Base-by-base conservation (phyloP, 1,284 basidiomycete genomes). In the Ceratobasidium sp. region DNA sequence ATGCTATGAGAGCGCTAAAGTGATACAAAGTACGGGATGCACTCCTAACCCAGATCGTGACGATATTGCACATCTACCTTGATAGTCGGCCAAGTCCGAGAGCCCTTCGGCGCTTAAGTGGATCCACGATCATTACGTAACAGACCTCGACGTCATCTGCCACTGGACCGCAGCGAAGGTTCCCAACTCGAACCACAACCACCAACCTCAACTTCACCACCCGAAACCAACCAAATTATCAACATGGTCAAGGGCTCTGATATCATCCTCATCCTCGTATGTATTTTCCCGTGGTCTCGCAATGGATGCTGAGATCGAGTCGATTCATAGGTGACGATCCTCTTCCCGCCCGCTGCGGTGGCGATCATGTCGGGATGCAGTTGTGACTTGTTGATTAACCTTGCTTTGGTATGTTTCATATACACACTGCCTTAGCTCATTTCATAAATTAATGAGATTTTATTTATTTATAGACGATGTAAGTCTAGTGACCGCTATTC, bases 251-350 rank as follows among this genome's bases (percentile, higher is more conserved):
- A 76, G 75, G 79, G 81, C 50, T 86, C 85, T 43, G 85, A 87
- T 76, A 80, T 87, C 75, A 76, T 86, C 64, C 82, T 78, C 69
- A 77, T 78, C 43, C 72, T 78, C 55, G 77, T 78, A 34, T 42
- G 76, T 75, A 20, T 5, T 27, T 25, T 25, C 38, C 31, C 29
- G 25, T 43, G n/a, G 13, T 38, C 22, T 13, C 22, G 20, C n/a
- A 49, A 31, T 55, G 31, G 50, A 27, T 29, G 31, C 38, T 20
- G 25, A 22, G 65, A 35, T 54, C 55, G 32, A 40, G 45, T 8
- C 35, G n/a, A 10, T 17, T n/a, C n/a, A 25, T 70, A 91, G 86
- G 86, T 93, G 69, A 89, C 93, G 17, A 92, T 96, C 77, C 73
- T 90, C 49, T 88, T 89, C 76, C 88, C 88, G 1, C 87, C 87